Base-by-base conservation (phyloP, 306 rosid genomes). In the Neltuma alba region DNA sequence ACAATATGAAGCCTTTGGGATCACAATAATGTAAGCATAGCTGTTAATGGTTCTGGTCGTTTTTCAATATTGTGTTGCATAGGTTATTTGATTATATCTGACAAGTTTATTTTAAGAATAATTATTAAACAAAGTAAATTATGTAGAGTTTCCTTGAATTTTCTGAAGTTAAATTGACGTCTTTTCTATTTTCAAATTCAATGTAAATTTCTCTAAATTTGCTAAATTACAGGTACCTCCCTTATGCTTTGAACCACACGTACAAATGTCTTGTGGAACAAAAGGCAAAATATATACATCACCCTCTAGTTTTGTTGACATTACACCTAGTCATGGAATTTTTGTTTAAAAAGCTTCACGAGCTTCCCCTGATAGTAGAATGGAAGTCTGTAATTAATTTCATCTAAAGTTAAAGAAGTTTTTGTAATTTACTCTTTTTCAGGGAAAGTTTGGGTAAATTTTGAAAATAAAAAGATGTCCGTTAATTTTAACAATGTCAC, bases 21-120 rank as follows among this genome's bases (percentile, higher is more conserved):
- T 86, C 74, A 61, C 63, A 15, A 79, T 82, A 76, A 72, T 72
- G 89, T 86, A 79, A 79, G 86, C 82, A 38, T 47, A 30, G 11
- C 30, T n/a, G 18, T 25, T 25, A 54, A 11, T 15, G 48, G 12
- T 63, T 62, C 15, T 28, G 16, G 58, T 42, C 74, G 25, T 41
- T 69, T 50, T 42, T 14, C 50, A n/a, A 0, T 27, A 40, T 70
- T 15, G 15, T 36, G 18, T 70, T 15, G 74, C 12, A 70, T 20
- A 52, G 2, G 34, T 31, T 31, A 71, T 48, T 70, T 69, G 37
- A 27, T 33, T 5, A 2, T 33, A 33, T 33, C 36, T 33, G 36
- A 33, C 36, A 33, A 33, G 36, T 33, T 33, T 33, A 33, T 33
- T 33, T 33, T 33, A 33, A 33, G 36, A 33, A 33, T 33, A 33